Conservation (phyloP, 306 rosid species). For the Ceratonia siliqua region DNA sequence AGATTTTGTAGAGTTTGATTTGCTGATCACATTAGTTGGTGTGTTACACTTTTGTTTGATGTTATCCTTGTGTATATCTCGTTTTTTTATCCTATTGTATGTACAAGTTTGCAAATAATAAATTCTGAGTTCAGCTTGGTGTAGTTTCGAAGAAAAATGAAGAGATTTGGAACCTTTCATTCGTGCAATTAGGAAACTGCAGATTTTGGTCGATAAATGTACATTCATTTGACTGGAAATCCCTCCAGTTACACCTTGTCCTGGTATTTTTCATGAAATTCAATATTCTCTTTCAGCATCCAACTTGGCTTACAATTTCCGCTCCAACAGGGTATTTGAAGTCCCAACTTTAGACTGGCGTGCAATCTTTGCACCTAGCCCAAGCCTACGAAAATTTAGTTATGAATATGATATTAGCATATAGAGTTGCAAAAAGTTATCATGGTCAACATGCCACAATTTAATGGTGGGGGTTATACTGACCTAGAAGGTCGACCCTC, state of each 20-base stretch:
- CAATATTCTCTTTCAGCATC: slow-evolving; percentile 52
- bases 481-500: slow-evolving; percentile 61
- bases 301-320: slow-evolving; percentile 60
- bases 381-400: slow-evolving; percentile 55
- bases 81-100: slow-evolving; percentile 20
- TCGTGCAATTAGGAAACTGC: not conserved
- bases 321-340: slow-evolving; percentile 64
- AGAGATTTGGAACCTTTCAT: slow-evolving; percentile 8
- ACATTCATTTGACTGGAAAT: not conserved
- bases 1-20: slow-evolving; percentile 55
- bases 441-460: not conserved
- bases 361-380: slow-evolving; percentile 74
- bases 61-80: slow-evolving; percentile 24
- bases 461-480: slow-evolving; percentile 25
- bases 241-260: too few relatives aligned
- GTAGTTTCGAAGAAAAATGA: slow-evolving; percentile 18
- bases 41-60: slow-evolving; percentile 51
- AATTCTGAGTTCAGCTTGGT: slow-evolving; percentile 24
- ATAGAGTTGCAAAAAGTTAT: slow-evolving; percentile 8
- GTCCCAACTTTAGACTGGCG: slow-evolving; percentile 53
- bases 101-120: slow-evolving; percentile 34
- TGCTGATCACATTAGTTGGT: slow-evolving; percentile 51
- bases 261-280: too few relatives aligned
- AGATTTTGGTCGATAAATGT: not conserved
- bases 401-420: not conserved